A percentile compares a stretch with the other conserved stretches of the same genome.
phyloP scores from a whole-genome alignment of 2,329 filamentous ascomycete genomes.

The Nigrospora sphaerica region DNA sequence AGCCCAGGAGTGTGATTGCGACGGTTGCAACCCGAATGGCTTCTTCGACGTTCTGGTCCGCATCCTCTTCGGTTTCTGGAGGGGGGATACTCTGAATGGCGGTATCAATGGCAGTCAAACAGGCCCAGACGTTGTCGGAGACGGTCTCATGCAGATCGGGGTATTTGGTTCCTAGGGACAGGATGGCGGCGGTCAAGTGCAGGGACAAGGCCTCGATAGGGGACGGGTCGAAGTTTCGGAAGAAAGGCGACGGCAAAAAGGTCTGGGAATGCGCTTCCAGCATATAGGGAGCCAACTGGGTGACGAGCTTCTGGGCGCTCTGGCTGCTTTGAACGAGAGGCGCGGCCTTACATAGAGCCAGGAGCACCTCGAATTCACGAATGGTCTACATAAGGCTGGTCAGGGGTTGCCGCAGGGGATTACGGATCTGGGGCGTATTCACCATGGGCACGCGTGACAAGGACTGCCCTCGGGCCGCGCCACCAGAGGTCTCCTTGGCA shows the following conservation, averaged over 20 bases:
- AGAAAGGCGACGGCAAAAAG: conserved; percentile 73
- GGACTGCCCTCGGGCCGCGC: conserved; percentile 33
- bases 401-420: not conserved
- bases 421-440: conserved; percentile 4
- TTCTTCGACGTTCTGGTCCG: conserved; percentile 56
- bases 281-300: conserved; percentile 76
- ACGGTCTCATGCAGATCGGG: conserved; percentile 60
- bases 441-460: conserved; percentile 56
- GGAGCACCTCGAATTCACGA: conserved; percentile 83
- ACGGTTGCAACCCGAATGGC: conserved; percentile 67
- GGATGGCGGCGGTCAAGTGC: conserved; percentile 70
- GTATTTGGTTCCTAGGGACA: conserved; percentile 74
- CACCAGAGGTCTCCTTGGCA: conserved; percentile 39
- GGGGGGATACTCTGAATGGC: conserved; percentile 50
- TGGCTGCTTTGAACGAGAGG: conserved; percentile 63
- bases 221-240: conserved; percentile 76
- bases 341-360: conserved; percentile 87
- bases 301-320: conserved; percentile 71
- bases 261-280: conserved; percentile 75
- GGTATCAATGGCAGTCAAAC: conserved; percentile 63
- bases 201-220: conserved; percentile 81
- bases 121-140: conserved; percentile 60
- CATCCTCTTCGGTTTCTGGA: conserved; percentile 46
- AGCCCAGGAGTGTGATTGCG: conserved; percentile 80
- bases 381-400: conserved; percentile 52